These are phyloP conservation scores for Sechiopsis laciniata DNA, from an alignment of 306 rosid species.

Conservation along the genomic window DNA sequence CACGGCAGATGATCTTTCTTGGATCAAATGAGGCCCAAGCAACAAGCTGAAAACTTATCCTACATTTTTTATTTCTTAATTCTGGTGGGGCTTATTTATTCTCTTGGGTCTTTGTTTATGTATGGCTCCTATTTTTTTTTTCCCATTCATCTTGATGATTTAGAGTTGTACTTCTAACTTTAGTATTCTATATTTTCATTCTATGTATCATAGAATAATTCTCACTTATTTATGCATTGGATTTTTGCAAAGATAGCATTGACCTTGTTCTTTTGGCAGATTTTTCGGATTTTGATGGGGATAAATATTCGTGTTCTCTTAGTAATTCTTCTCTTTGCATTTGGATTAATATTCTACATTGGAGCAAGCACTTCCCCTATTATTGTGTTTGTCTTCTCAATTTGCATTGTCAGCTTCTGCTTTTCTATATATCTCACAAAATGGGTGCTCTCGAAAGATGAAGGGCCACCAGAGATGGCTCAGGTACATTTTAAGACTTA, in stretches of 20 bases:
- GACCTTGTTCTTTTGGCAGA: conserved; percentile 41
- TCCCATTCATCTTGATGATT: conserved; percentile 4
- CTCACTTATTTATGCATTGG: background rate
- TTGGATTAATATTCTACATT: conserved; percentile 72
- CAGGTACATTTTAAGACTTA: conserved; percentile 50
- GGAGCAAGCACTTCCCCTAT: conserved; percentile 90
- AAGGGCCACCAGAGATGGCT: conserved; percentile 97
- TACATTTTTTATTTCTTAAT: background rate
- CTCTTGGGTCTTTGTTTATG: conserved; percentile 6
- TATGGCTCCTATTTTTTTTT: background rate
- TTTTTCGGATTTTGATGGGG: conserved; percentile 66
- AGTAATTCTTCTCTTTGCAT: conserved; percentile 53
- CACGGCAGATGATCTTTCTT: too few relatives aligned
- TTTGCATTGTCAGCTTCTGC: conserved; percentile 87
- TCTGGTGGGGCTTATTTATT: background rate
- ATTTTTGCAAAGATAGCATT: conserved; percentile 16
- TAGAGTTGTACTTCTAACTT: background rate
- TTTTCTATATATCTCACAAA: conserved; percentile 62
- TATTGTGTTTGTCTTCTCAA: conserved; percentile 74
- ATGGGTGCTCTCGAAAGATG: conserved; percentile 98
- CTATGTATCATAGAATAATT: background rate
- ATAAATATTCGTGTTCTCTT: conserved; percentile 67
- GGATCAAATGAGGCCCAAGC: too few relatives aligned
- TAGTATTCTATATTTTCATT: background rate
- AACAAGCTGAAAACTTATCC: too few relatives aligned